Evolutionary conservation across 1,139 yeast species (phyloP), one percentile per base, ranked within the genome.

Genomic region (Hanseniaspora uvarum): DNA sequence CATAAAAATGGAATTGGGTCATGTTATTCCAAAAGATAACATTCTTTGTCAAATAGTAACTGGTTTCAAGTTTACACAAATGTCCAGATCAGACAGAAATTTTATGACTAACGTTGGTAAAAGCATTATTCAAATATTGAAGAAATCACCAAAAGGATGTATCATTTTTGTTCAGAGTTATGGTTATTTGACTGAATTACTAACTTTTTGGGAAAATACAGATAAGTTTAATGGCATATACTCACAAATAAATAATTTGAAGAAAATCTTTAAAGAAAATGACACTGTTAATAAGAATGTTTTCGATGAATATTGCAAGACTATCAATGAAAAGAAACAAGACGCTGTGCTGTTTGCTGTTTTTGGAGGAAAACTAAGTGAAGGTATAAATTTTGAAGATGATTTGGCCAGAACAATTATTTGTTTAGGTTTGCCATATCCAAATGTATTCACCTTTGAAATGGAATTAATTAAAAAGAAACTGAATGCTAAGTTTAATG

Each of bases 291-390:
- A 76, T 1, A 79, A 75, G 1, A 64, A 68, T 31, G 69, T 78
- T 0, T 67, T 89, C 18, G 58, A 65, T 0, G 75, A 74, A 1
- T 92, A 83, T 61, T 68, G 81, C 0, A 61, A 68, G 0, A 60
- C 67, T 1, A 71, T 74, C 3, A n/a, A 48, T 18, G 49, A 59
- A 0, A 47, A 57, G 5, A 59, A 59, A 55, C 63, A 5, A 12
- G 94, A 94, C 0, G 92, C 94, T 0, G 62, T 85, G 1, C 67
- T 92, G 5, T 72, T 89, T 31, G 81, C 96, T 0, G 95, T 92
- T 0, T 95, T 92, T 16, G 96, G 96, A 1, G 98, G 97, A 0
- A 84, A 84, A 62, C 73, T 92, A 72, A 86, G 96, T 0, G 98
- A 89, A 66, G 98, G 98, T 6, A 92, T 89, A 52, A 89, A 89